phyloP scores from a whole-genome alignment of 1,284 basidiomycete genomes.

The Neolentinus lepideus region DNA sequence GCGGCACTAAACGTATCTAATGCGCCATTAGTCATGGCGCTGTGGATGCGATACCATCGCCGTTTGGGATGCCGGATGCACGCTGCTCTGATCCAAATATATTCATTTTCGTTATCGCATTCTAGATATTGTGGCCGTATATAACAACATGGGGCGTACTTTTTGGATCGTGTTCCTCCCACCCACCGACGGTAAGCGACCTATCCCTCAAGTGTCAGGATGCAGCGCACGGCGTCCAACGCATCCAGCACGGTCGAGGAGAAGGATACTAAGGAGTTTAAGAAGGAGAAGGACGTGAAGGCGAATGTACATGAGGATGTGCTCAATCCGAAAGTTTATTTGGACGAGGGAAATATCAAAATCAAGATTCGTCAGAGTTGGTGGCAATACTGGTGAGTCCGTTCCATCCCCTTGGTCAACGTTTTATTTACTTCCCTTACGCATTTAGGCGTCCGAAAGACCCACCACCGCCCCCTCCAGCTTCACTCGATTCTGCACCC shows the following conservation, averaged over 20 bases:
- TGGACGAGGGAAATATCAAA: conserved; percentile 41
- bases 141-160: neutral
- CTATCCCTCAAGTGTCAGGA: neutral
- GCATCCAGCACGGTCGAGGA: neutral
- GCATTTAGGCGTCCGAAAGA: conserved; percentile 46
- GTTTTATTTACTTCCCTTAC: neutral
- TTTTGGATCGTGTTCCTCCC: neutral
- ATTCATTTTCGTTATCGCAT: neutral
- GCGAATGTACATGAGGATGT: neutral
- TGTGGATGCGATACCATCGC: neutral
- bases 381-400: conserved; percentile 38
- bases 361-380: conserved; percentile 35
- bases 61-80: neutral
- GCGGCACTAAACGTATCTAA: neutral
- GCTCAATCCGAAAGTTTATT: conserved; percentile 23
- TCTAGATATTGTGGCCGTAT: neutral
- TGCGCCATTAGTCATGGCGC: neutral
- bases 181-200: neutral
- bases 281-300: conserved; percentile 7
- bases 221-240: neutral
- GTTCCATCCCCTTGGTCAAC: conserved; percentile 3
- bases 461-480: conserved; percentile 49
- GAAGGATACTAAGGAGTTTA: conserved; percentile 10
- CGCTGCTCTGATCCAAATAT: neutral
- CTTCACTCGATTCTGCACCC: conserved; percentile 49